Evolutionary conservation across 2,329 filamentous ascomycete genomes (phyloP).

Genomic region (Colletotrichum orbiculare): DNA sequence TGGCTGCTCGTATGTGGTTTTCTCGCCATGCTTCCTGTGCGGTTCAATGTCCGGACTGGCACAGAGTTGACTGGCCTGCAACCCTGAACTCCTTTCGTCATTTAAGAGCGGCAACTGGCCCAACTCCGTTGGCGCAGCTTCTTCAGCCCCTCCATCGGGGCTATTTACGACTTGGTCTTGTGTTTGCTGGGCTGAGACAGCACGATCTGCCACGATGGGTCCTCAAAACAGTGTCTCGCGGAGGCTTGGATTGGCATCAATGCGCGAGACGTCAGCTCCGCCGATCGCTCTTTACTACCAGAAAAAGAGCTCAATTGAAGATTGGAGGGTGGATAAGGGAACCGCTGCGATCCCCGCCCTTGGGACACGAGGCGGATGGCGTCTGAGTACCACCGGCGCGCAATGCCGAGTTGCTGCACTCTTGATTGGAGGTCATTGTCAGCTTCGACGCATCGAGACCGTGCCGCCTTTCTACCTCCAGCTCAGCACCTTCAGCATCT

Average conservation of each 20-base stretch:
- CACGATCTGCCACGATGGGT: background rate
- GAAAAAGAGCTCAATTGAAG: constrained; percentile 1
- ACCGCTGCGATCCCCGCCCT: background rate
- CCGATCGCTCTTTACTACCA: constrained; percentile 3
- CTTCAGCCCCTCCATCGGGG: background rate
- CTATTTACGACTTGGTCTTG: background rate
- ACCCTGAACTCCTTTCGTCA: no score
- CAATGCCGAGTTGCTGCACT: constrained; percentile 3
- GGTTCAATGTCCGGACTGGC: no score
- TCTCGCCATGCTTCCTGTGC: no score
- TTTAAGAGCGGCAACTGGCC: no score
- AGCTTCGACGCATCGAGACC: background rate
- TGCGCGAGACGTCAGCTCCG: background rate
- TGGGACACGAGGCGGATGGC: background rate
- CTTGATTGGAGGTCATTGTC: background rate
- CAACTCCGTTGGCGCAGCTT: background rate
- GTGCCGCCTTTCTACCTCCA: constrained; percentile 4
- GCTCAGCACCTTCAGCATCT: background rate
- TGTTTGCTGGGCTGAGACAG: background rate
- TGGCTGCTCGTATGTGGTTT: no score
- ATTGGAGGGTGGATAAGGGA: background rate
- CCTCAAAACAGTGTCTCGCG: background rate
- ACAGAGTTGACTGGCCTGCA: no score
- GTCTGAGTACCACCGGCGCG: background rate
- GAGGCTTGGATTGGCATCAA: constrained; percentile 4